Percentiles rank a stretch among this genome's conserved stretches.
Conservation (phyloP, 306 rosid species). For the Ormosia emarginata region DNA sequence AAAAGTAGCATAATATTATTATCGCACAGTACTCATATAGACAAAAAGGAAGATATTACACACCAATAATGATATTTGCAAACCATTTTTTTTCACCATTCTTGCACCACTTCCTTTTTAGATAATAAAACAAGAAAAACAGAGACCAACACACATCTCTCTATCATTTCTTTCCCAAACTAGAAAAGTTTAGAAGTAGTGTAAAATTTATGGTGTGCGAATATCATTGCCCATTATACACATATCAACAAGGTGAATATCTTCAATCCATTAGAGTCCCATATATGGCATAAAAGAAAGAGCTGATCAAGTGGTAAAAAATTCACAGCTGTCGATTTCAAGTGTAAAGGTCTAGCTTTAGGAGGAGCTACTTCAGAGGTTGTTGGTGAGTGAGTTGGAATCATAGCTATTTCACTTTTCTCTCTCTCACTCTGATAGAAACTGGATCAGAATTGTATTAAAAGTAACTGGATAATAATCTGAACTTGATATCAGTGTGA, state of each 20-base stretch:
- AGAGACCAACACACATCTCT: not conserved
- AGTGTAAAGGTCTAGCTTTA: not conserved
- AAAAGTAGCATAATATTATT: slow-evolving; percentile 15
- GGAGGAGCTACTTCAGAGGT: not conserved
- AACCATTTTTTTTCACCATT: not conserved
- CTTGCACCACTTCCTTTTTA: not conserved
- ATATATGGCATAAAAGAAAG: not conserved
- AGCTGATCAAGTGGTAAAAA: not conserved
- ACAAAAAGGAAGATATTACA: not conserved
- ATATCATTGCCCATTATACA: not conserved
- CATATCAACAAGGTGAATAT: not conserved
- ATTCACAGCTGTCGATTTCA: not conserved
- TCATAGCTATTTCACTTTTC: not conserved
- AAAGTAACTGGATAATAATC: no score
- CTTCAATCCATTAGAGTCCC: slow-evolving; percentile 17
- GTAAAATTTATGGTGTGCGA: not conserved
- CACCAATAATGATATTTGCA: not conserved
- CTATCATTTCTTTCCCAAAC: not conserved
- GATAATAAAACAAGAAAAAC: no score
- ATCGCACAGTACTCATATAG: not conserved
- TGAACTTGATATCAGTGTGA: no score
- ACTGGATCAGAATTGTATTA: no score
- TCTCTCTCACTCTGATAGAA: not conserved
- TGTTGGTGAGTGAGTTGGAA: not conserved
- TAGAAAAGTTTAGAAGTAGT: no score